Evolutionary conservation across 257 asterid species (phyloP), one percentile per base, ranked within the genome.

Genomic region (Cruciata laevipes): DNA sequence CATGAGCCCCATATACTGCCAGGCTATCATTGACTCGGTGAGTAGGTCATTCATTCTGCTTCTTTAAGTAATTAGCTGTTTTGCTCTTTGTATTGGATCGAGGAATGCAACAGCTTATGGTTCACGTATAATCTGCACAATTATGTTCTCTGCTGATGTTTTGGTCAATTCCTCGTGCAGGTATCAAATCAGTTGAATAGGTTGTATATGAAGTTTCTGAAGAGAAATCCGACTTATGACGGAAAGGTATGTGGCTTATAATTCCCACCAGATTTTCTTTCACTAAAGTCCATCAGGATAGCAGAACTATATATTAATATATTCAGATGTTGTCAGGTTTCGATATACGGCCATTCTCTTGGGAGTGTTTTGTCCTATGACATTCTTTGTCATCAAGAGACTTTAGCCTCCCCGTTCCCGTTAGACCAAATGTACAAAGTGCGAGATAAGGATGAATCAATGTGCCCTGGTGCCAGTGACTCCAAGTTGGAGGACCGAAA

Each of bases 1-100:
- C 79, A 93, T 93, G 99, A 93, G 99, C 83, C 99, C 99, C 69
- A 88, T 90, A 74, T 83, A 90, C 82, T 93, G 99, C 78, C 99
- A 93, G 84, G 88, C 86, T 67, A 90, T 93, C 74, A 90, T 93
- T 71, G 83, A 93, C 79, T 93, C 99, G 85, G 99, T 93, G 86
- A 59, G 71, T 44, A 27, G 30, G 35, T 57, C 21, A 60, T 23
- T 32, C 25, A 61, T 37, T 35, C 68, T 52, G 61, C 30, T 27
- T 20, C 65, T 17, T 10, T 42, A 24, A 18, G 23, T 27, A 0
- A 59, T 3, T 27, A 12, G n/a, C 17, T 59, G n/a, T 33, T 59
- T 59, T 12, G 21, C 55, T 47, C 16, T 47, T 47, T 47, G 4
- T 16, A 47, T 47, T 42, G n/a, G n/a, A 47, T 47, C 1, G 21